Conservation (phyloP, 2,329 filamentous ascomycete species). For the Xylaria sp. region DNA sequence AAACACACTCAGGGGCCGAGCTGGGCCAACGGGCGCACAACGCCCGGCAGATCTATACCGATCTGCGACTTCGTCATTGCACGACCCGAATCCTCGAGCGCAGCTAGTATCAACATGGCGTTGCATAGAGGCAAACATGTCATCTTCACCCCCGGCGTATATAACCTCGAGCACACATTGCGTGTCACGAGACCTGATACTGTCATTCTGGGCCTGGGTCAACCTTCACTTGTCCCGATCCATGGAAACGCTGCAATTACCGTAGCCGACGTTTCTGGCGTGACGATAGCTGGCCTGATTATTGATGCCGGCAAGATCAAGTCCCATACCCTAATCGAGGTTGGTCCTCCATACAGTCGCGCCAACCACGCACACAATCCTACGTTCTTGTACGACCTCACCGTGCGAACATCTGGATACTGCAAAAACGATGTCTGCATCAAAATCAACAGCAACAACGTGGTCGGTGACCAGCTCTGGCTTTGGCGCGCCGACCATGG, state of each 20-base stretch:
- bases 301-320: constrained; percentile 29
- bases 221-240: constrained; percentile 30
- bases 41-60: constrained; percentile 28
- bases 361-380: constrained; percentile 27
- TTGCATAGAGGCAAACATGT: constrained; percentile 29
- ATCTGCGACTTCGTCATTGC: constrained; percentile 30
- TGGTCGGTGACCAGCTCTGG: constrained; percentile 32
- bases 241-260: constrained; percentile 25
- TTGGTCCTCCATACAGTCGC: constrained; percentile 25
- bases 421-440: constrained; percentile 30
- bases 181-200: constrained; percentile 25
- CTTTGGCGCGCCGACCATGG: constrained; percentile 34
- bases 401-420: constrained; percentile 29
- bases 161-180: constrained; percentile 28
- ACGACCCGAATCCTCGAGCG: constrained; percentile 21
- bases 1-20: constrained; percentile 28
- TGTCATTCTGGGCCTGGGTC: constrained; percentile 31
- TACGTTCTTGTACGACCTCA: constrained; percentile 32
- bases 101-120: constrained; percentile 28
- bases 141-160: constrained; percentile 32
- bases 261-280: constrained; percentile 30
- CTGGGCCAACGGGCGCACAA: constrained; percentile 24
- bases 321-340: constrained; percentile 28
- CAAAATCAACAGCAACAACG: constrained; percentile 30
- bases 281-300: constrained; percentile 32